These are phyloP conservation scores for Calonectria fujianensis DNA, from an alignment of 2,329 filamentous ascomycete species.

Conservation along the genomic window DNA sequence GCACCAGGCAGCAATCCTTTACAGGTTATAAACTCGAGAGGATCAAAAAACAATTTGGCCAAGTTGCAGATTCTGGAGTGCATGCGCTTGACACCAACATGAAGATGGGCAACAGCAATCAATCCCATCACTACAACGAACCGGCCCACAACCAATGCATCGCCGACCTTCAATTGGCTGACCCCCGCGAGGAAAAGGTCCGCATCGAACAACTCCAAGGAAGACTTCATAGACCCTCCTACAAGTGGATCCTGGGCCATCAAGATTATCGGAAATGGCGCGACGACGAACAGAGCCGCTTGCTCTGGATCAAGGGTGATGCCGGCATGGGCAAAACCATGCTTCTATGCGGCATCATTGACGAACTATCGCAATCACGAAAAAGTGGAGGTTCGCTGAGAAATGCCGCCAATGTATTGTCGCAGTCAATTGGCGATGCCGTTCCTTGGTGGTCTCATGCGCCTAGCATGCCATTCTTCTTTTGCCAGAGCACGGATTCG, in stretches of 20 bases:
- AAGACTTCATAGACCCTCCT: background rate
- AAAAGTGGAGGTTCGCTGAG: background rate
- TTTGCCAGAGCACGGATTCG: constrained; percentile 5
- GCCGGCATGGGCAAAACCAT: constrained; percentile 20
- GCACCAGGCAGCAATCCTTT: background rate
- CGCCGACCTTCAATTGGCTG: background rate
- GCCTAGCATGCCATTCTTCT: constrained; percentile 12
- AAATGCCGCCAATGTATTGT: background rate
- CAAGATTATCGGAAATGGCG: constrained; percentile 13
- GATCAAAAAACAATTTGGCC: too few species aligned
- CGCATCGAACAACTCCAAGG: constrained; percentile 10
- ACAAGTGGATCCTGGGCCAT: constrained; percentile 12
- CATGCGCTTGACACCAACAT: background rate
- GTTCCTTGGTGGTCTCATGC: background rate
- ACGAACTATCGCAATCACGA: background rate
- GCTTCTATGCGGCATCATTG: constrained; percentile 19
- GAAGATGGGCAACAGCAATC: background rate
- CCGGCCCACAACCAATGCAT: background rate
- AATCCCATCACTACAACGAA: background rate
- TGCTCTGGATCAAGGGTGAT: constrained; percentile 21
- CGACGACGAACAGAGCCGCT: background rate
- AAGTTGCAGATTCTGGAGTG: too few species aligned
- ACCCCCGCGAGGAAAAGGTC: constrained; percentile 8
- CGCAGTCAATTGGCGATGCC: background rate
- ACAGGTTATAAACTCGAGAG: background rate